Base-by-base conservation (phyloP, 176 grass and related monocot species). In the Oryza officinalis region DNA sequence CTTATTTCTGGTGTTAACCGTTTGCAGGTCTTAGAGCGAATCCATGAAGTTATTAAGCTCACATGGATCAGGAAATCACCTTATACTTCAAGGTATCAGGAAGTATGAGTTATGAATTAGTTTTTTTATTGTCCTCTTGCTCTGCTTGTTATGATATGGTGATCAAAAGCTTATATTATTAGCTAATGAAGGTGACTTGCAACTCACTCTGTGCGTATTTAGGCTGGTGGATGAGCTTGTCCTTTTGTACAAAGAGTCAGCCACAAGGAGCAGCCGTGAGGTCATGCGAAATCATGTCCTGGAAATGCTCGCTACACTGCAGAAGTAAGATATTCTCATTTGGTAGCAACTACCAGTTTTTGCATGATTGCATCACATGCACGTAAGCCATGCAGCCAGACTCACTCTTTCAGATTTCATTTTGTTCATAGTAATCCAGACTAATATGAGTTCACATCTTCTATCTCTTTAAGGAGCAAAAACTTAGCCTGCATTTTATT, bases 61-160 rank as follows among this genome's bases (percentile, higher is more conserved):
- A 95, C 96, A 49, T 98, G 93, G 96, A 90, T 98, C 28, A 89
- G 96, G 49, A 90, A 89, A 82, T 95, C 93, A 72, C 93, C 91
- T 26, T 87, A 92, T 74, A 89, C 84, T 83, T 88, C 72, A 54
- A 98, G 93, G 93, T 95, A 69, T 37, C 45, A 84, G 20, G 54
- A 47, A 25, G 3, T 65, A 67, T 57, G 67, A 31, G 69, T 20
- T 69, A 65, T 84, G 4, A 50, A 20, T 57, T 44, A 25, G 60
- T 47, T 80, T 32, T 65, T 68, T 3, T 79, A 8, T 14, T 65
- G 17, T 59, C 46, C 27, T 30, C 20, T 76, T 80, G 25, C 12
- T 77, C 2, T 40, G 22, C 54, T 82, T 23, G 3, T 8, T 68
- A 26, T 78, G 60, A 60, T 74, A 28, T 78, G 78, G 43, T 67